These are phyloP conservation scores for Aspergillus novofumigatus DNA, from an alignment of 2,329 filamentous ascomycete species.

Conservation along the genomic window DNA sequence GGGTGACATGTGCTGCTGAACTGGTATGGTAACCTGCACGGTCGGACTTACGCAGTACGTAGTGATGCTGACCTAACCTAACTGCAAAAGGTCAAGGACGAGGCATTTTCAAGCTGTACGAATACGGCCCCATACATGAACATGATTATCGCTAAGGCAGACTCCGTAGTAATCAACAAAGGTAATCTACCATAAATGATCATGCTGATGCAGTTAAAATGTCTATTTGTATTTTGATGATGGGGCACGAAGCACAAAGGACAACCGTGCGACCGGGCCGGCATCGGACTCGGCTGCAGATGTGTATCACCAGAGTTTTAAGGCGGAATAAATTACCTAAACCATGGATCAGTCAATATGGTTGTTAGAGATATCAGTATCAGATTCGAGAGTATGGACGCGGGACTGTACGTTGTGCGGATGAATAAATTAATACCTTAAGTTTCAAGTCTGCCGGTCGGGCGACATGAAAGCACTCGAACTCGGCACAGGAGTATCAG, in stretches of 20 bases:
- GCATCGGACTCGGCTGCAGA: background rate
- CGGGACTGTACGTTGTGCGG: background rate
- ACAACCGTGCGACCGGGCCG: background rate
- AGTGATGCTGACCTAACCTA: background rate
- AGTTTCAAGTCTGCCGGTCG: background rate
- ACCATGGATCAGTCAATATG: background rate
- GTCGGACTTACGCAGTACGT: background rate
- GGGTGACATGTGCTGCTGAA: background rate
- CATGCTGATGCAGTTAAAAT: background rate
- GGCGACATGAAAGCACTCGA: background rate
- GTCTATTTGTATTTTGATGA: background rate
- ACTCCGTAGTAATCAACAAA: background rate
- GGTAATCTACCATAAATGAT: background rate
- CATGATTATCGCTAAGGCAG: background rate
- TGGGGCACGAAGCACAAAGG: too few species aligned
- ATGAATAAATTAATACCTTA: too few species aligned
- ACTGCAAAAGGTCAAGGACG: background rate
- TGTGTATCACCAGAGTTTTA: background rate
- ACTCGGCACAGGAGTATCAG: background rate
- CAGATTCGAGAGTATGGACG: background rate
- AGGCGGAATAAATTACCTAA: background rate
- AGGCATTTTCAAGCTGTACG: background rate
- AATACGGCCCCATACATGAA: background rate
- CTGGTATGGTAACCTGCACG: background rate
- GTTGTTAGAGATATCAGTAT: background rate